Percentiles rank a stretch among this genome's conserved stretches.
These are phyloP conservation scores for Pleoardoris graminearum DNA, from an alignment of 2,329 filamentous ascomycete genomes.

Conservation along the genomic window DNA sequence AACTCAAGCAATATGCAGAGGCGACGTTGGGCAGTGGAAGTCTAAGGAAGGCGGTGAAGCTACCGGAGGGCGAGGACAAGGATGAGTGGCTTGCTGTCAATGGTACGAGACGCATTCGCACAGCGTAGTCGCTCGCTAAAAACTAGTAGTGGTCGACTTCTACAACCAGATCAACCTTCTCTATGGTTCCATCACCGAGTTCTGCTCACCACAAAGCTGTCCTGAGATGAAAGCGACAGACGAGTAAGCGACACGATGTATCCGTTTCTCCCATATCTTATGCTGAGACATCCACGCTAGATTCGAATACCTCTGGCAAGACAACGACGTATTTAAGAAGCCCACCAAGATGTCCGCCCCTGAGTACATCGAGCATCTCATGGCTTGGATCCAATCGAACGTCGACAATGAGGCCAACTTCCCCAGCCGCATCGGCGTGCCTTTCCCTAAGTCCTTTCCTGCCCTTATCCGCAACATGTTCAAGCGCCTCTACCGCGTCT, in stretches of 20 bases:
- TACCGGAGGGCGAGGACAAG: conserved; percentile 95
- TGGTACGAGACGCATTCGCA: conserved; percentile 59
- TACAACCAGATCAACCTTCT: conserved; percentile 99
- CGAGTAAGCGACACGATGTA: conserved; percentile 70
- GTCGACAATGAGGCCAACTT: conserved; percentile 92
- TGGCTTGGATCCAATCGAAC: conserved; percentile 93
- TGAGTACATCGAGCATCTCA: conserved; percentile 96
- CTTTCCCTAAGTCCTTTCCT: conserved; percentile 88
- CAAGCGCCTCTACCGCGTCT: conserved; percentile 98
- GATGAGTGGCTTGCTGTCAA: conserved; percentile 99
- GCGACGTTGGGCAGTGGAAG: conserved; percentile 94
- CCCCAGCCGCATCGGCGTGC: conserved; percentile 95
- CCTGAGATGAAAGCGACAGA: conserved; percentile 99
- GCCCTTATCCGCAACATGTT: conserved; percentile 98
- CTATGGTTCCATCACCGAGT: conserved; percentile 98
- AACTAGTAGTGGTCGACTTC: conserved; percentile 89
- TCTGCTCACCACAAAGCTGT: conserved; percentile 95
- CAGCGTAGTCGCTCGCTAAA: conserved; percentile 16
- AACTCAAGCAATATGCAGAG: conserved; percentile 96
- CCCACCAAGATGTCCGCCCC: conserved; percentile 98
- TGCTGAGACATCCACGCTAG: conserved; percentile 49
- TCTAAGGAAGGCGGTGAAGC: conserved; percentile 91
- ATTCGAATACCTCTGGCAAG: conserved; percentile 99
- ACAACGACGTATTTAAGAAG: conserved; percentile 88
- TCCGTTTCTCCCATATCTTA: too few species aligned